Evolutionary conservation across 192 early-diverging fungal genomes (phyloP).

Genomic region (Backusella parvicylindrica): DNA sequence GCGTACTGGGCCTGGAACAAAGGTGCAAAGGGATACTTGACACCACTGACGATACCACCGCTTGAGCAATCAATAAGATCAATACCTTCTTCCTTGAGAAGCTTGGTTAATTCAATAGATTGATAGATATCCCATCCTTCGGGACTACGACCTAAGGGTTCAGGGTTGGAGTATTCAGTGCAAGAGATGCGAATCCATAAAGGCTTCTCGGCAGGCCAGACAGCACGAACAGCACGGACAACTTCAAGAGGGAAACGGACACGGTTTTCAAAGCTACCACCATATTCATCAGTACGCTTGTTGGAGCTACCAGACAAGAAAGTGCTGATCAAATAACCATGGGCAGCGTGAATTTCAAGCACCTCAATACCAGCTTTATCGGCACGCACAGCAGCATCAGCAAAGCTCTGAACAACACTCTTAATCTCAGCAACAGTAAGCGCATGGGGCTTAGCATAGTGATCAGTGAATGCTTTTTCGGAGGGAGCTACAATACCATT

Average conservation of each 20-base stretch:
- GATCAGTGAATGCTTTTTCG: conserved; percentile 42
- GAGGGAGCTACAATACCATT: conserved; percentile 66
- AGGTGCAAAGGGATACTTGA: conserved; percentile 11
- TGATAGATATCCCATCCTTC: conserved; percentile 76
- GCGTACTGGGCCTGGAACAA: conserved; percentile 74
- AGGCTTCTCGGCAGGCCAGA: conserved; percentile 79
- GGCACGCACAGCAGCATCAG: conserved; percentile 62
- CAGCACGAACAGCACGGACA: conserved; percentile 49
- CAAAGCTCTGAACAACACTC: conserved; percentile 57
- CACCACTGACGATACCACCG: conserved; percentile 54
- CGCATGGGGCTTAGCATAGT: conserved; percentile 46
- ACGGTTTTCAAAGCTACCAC: conserved; percentile 89
- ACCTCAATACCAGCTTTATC: conserved; percentile 57
- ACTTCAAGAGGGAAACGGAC: conserved; percentile 72
- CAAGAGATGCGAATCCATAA: conserved; percentile 81
- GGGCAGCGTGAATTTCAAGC: conserved; percentile 58
- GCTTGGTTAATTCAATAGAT: conserved; percentile 54
- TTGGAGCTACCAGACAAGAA: conserved; percentile 85
- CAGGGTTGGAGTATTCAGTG: conserved; percentile 66
- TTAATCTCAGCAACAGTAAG: conserved; percentile 68
- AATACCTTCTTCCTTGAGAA: conserved; percentile 62
- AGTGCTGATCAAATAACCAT: conserved; percentile 80
- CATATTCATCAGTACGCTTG: conserved; percentile 86
- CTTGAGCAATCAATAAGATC: conserved; percentile 83
- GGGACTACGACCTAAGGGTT: conserved; percentile 31